Evolutionary conservation across 179 eudicot species (phyloP).

Genomic region (Beta corolliflora): DNA sequence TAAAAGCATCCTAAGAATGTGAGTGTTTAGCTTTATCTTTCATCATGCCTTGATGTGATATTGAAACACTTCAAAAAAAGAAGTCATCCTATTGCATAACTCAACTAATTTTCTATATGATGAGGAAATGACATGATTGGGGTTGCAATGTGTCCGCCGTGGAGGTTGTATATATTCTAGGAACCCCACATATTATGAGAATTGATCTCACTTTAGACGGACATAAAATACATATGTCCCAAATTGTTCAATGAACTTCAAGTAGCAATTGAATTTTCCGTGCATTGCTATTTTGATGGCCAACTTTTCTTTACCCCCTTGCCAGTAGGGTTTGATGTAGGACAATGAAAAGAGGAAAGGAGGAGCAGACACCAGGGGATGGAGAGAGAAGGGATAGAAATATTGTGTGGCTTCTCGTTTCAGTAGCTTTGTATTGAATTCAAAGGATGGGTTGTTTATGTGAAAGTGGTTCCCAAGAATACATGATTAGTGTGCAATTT

Average conservation of each 20-base stretch:
- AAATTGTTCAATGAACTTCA: not conserved
- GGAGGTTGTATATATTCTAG: not conserved
- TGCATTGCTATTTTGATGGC: no score
- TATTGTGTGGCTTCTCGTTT: not conserved
- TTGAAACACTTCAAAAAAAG: not conserved
- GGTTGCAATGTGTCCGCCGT: not conserved
- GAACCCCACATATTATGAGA: not conserved
- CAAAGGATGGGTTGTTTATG: not conserved
- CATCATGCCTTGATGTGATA: not conserved
- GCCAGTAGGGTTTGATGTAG: not conserved
- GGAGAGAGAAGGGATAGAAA: not conserved
- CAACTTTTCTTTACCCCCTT: not conserved
- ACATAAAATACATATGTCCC: not conserved
- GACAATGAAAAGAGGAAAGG: not conserved
- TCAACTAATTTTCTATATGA: not conserved
- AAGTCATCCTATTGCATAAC: not conserved
- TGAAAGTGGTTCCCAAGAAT: not conserved
- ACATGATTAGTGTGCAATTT: no score
- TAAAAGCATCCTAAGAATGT: slow-evolving; percentile 55
- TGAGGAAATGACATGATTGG: not conserved
- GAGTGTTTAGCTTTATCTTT: slow-evolving; percentile 34
- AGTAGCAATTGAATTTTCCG: not conserved
- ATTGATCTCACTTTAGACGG: not conserved
- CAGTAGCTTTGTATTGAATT: not conserved
- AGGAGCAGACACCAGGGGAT: not conserved